Evolutionary conservation across 805 yeast genomes (phyloP), one percentile per base, ranked within the genome.

Genomic region (Lachancea waltii): DNA sequence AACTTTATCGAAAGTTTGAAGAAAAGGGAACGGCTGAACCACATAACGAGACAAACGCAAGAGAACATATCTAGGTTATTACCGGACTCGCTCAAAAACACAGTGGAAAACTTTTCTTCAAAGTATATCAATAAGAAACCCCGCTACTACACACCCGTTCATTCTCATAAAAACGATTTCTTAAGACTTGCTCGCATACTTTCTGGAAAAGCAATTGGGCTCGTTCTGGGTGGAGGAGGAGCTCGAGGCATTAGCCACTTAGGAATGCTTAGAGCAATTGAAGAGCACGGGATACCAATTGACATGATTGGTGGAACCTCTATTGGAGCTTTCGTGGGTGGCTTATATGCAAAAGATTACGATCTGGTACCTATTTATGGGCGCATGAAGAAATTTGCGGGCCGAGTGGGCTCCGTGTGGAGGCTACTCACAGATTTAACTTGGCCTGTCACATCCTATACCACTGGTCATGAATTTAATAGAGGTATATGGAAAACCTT

Each of bases 171-270:
- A 58, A 82, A 81, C 56, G 98, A 90, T 58, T 92, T 92, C 57
- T 68, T 85, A 59, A 71, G 98, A 41, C 63, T 90, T 25, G 97
- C 98, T 0, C 72, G 98, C 51, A 73, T 92, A 7, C 63, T 90
- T 11, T 84, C 96, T 0, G 95, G 95, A 6, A 86, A 87, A 56
- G 95, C 96, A 0, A 84, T 92, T 28, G 98, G 97, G 0, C 66
- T 92, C 14, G 97, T 90, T 5, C 67, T 90, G 3, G 98, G 98
- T 5, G 98, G 98, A 10, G 98, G 98, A 28, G 98, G 98, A 30
- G 95, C 97, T 0, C 70, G 97, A 49, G 98, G 98, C 1, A 70
- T 90, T 10, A 75, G 95, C 10, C 98, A 90, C 57, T 69, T 90
- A 28, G 98, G 98, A 3, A 81, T 92, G 3, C 74, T 90, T n/a